A percentile compares a stretch with the other conserved stretches of the same genome.
These are phyloP conservation scores for Graphilbum sp. DNA, from an alignment of 2,329 filamentous ascomycete genomes.

Conservation along the genomic window DNA sequence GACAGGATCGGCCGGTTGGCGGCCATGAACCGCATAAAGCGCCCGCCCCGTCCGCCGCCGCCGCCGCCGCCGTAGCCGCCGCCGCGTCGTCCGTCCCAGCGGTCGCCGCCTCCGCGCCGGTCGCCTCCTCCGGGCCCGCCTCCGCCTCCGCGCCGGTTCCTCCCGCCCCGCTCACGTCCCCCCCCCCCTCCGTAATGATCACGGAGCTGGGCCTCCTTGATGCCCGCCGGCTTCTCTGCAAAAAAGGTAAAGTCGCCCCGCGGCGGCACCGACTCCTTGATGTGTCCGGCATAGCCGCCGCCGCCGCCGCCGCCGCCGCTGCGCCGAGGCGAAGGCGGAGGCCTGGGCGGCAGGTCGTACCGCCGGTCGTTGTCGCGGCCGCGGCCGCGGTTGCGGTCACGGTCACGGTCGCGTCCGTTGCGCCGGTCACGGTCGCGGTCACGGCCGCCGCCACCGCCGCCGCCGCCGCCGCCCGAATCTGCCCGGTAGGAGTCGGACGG, in stretches of 20 bases:
- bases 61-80: slow-evolving; percentile 1
- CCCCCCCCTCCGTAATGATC: slow-evolving; percentile 27
- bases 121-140: background rate
- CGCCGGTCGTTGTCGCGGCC: background rate
- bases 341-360: background rate
- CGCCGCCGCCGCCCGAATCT: background rate
- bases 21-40: slow-evolving; percentile 18
- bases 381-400: background rate
- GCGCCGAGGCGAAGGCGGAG: background rate
- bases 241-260: slow-evolving; percentile 40
- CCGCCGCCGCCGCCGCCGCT: background rate
- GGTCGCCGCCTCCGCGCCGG: background rate
- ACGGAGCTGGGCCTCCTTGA: slow-evolving; percentile 32
- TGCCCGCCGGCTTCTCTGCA: slow-evolving; percentile 31
- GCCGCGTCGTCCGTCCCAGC: slow-evolving; percentile 2
- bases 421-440: background rate
- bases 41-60: background rate
- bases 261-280: slow-evolving; percentile 14
- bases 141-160: slow-evolving; percentile 13
- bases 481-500: slow-evolving; percentile 3
- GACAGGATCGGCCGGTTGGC: slow-evolving; percentile 34
- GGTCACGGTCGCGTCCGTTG: background rate
- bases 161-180: too few relatives aligned
- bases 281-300: too few relatives aligned
- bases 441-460: background rate